Conservation (phyloP, 805 yeast species). For the Cyberlindnera saturnus region DNA sequence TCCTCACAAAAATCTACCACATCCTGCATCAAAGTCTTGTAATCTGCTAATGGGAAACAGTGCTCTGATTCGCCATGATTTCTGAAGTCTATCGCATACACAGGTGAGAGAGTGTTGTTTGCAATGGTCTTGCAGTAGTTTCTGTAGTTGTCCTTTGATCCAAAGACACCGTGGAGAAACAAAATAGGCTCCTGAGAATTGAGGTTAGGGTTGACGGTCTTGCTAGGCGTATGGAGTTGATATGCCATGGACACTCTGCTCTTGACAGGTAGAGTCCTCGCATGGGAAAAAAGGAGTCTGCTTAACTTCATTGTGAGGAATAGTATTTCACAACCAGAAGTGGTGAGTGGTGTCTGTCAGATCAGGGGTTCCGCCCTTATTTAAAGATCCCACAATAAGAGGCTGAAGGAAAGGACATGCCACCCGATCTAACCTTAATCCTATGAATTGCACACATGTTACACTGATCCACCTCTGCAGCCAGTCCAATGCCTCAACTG, state of each 20-base stretch:
- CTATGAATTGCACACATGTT: no score
- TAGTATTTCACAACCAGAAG: no score
- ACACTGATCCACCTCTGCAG: no score
- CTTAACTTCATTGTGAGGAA: conserved; percentile 6
- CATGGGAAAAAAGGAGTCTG: conserved; percentile 1
- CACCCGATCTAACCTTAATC: no score
- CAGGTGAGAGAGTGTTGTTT: conserved; percentile 25
- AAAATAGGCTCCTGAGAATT: conserved; percentile 30
- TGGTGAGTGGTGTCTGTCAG: no score
- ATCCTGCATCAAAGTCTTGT: conserved; percentile 35
- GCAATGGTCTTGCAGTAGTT: conserved; percentile 32
- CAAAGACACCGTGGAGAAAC: conserved; percentile 45
- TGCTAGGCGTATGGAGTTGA: conserved; percentile 21
- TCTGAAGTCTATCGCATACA: conserved; percentile 39
- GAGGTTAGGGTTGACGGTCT: conserved; percentile 22
- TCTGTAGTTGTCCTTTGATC: conserved; percentile 36
- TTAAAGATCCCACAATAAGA: no score
- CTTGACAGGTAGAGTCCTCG: conserved; percentile 14
- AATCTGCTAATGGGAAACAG: conserved; percentile 34
- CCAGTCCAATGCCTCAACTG: no score
- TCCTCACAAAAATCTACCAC: conserved; percentile 30
- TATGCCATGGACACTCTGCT: conserved; percentile 18
- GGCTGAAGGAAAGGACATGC: no score
- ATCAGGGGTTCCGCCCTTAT: no score
- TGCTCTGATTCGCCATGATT: conserved; percentile 44